A percentile compares a stretch with the other conserved stretches of the same genome.
phyloP scores from a whole-genome alignment of 2,329 filamentous ascomycete species.

The Fusarium subtropicale region DNA sequence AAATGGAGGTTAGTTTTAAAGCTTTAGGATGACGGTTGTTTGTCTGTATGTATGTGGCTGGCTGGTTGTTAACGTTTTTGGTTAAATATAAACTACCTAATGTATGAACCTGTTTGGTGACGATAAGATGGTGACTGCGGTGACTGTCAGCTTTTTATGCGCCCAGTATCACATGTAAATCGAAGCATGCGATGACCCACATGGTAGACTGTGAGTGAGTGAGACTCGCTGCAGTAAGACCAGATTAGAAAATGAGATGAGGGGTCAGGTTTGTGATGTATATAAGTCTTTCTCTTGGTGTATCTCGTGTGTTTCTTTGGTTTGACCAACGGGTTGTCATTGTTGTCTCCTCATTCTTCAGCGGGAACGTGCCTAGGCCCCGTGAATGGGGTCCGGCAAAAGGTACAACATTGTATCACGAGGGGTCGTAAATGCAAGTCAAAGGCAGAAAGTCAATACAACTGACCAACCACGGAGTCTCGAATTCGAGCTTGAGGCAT shows the following conservation, averaged over 20 bases:
- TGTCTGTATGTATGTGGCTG: slow-evolving; percentile 1
- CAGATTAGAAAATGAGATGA: slow-evolving; percentile 1
- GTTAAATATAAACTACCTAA: slow-evolving; percentile 15
- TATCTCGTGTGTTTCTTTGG: neutral
- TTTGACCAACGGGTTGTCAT: neutral
- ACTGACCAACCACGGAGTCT: slow-evolving; percentile 37
- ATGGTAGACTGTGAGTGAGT: neutral
- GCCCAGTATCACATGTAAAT: slow-evolving; percentile 44
- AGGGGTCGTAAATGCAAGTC: slow-evolving; percentile 30
- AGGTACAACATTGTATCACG: slow-evolving; percentile 26
- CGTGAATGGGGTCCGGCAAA: neutral
- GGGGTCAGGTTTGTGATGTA: slow-evolving; percentile 3
- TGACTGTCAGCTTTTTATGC: slow-evolving; percentile 15
- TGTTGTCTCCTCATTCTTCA: slow-evolving; percentile 1
- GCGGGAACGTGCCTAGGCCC: slow-evolving; percentile 1
- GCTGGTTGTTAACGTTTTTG: slow-evolving; percentile 4
- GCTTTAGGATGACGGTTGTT: neutral
- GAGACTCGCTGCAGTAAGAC: slow-evolving; percentile 2
- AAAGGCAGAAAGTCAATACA: slow-evolving; percentile 15
- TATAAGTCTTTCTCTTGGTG: neutral
- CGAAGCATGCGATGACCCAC: slow-evolving; percentile 17
- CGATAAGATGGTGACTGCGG: neutral
- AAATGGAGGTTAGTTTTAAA: neutral
- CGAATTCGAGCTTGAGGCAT: slow-evolving; percentile 31
- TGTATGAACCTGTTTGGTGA: slow-evolving; percentile 13